A percentile compares a stretch with the other conserved stretches of the same genome.
These are phyloP conservation scores for Vachellia pachyceras DNA, from an alignment of 306 rosid genomes.

Conservation along the genomic window DNA sequence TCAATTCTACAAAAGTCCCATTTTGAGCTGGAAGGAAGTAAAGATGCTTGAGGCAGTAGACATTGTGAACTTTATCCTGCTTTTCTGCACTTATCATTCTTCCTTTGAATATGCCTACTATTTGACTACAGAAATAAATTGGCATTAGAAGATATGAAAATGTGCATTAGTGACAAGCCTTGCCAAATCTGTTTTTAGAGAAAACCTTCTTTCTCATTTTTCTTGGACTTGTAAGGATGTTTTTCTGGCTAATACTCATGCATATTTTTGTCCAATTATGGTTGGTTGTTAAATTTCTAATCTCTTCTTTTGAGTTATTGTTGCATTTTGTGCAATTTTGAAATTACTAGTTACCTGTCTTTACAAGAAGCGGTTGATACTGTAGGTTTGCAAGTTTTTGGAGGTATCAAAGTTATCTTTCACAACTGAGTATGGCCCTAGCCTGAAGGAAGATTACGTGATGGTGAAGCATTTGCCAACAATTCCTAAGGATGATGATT, in stretches of 20 bases:
- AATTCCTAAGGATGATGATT: constrained; percentile 62
- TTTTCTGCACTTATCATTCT: neutral
- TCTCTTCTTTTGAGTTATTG: constrained; percentile 27
- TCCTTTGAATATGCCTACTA: neutral
- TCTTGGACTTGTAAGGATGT: constrained; percentile 9
- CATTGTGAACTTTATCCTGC: neutral
- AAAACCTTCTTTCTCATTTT: neutral
- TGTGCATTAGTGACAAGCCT: neutral
- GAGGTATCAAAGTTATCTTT: constrained; percentile 95
- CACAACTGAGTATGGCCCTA: constrained; percentile 94
- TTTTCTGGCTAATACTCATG: constrained; percentile 28
- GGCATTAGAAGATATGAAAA: neutral
- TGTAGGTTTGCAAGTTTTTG: constrained; percentile 96
- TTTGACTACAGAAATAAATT: neutral
- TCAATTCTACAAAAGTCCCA: neutral
- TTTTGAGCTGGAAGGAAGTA: neutral
- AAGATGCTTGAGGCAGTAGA: neutral
- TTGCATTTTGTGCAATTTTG: constrained; percentile 21
- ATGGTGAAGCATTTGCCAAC: constrained; percentile 96
- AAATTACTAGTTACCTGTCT: neutral
- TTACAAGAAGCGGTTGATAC: constrained; percentile 37
- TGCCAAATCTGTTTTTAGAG: neutral
- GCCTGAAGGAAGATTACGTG: constrained; percentile 91
- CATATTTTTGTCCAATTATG: constrained; percentile 11
- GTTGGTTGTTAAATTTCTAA: neutral